phyloP scores from a whole-genome alignment of 768 basidiomycete species.

The Russula emetica region DNA sequence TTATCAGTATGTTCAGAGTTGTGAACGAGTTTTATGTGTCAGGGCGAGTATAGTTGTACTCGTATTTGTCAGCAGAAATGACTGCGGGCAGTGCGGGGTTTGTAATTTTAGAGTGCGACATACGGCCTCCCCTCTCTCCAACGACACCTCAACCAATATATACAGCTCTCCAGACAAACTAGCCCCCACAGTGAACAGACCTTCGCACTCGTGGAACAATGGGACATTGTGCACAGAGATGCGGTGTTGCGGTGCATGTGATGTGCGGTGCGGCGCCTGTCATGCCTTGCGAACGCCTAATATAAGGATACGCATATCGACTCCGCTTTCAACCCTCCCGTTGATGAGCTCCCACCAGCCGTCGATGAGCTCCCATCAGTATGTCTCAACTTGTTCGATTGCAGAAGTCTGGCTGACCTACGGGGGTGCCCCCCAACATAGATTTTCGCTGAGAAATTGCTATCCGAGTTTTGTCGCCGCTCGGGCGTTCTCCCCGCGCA shows the following conservation, averaged over 20 bases:
- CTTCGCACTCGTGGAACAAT: neutral
- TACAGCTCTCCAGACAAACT: neutral
- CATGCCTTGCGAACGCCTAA: neutral
- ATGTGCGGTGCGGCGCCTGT: conserved; percentile 15
- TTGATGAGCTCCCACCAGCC: conserved; percentile 9
- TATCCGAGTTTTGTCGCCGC: neutral
- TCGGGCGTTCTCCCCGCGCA: neutral
- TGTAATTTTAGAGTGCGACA: neutral
- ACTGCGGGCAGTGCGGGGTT: neutral
- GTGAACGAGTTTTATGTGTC: neutral
- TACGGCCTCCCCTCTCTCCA: neutral
- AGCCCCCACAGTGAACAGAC: neutral
- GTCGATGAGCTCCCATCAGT: conserved; percentile 12
- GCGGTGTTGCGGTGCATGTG: conserved; percentile 20
- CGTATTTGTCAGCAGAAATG: neutral
- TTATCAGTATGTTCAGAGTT: neutral
- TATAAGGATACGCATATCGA: conserved; percentile 6
- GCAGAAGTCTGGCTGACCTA: neutral
- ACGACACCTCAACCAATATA: neutral
- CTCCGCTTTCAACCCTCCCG: neutral
- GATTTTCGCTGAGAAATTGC: neutral
- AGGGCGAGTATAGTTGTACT: neutral
- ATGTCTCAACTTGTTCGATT: neutral
- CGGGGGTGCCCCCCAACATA: neutral
- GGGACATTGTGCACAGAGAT: conserved; percentile 1